phyloP scores from a whole-genome alignment of 2,329 filamentous ascomycete species.

The Alternaria sp. region DNA sequence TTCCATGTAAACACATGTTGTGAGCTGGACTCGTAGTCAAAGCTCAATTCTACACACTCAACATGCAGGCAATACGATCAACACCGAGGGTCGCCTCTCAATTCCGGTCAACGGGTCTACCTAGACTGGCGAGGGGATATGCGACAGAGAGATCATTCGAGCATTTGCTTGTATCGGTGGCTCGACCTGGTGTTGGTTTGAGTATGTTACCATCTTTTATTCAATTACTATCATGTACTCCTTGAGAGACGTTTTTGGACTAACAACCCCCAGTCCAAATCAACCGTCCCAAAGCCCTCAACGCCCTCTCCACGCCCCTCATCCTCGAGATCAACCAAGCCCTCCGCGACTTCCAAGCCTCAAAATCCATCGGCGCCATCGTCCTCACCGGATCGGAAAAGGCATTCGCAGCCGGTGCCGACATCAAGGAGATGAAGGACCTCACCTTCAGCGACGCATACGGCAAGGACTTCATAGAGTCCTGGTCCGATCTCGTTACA shows the following conservation, averaged over 20 bases:
- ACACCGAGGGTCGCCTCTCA: slow-evolving; percentile 67
- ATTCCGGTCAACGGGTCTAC: slow-evolving; percentile 63
- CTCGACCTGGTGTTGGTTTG: slow-evolving; percentile 87
- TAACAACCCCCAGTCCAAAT: slow-evolving; percentile 72
- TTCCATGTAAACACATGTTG: not conserved
- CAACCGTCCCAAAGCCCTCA: slow-evolving; percentile 93
- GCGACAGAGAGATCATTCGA: slow-evolving; percentile 68
- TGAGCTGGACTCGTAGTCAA: not conserved
- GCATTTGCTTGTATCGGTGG: slow-evolving; percentile 80
- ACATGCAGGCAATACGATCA: slow-evolving; percentile 61
- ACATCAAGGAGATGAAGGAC: slow-evolving; percentile 99
- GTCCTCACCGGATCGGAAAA: slow-evolving; percentile 86
- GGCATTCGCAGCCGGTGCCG: slow-evolving; percentile 81
- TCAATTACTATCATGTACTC: not conserved
- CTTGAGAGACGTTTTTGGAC: not conserved
- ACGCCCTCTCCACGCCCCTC: slow-evolving; percentile 89
- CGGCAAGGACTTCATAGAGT: slow-evolving; percentile 89
- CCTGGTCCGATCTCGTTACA: slow-evolving; percentile 86
- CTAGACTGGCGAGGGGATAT: slow-evolving; percentile 61
- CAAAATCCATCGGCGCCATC: slow-evolving; percentile 42
- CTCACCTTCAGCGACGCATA: slow-evolving; percentile 90
- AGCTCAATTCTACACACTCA: slow-evolving; percentile 16
- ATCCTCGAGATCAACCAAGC: slow-evolving; percentile 75
- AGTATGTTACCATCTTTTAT: slow-evolving; percentile 61
- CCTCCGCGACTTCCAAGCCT: slow-evolving; percentile 44